These are phyloP conservation scores for Mucor velutinosus DNA, from an alignment of 371 early-diverging fungal genomes.

Conservation along the genomic window DNA sequence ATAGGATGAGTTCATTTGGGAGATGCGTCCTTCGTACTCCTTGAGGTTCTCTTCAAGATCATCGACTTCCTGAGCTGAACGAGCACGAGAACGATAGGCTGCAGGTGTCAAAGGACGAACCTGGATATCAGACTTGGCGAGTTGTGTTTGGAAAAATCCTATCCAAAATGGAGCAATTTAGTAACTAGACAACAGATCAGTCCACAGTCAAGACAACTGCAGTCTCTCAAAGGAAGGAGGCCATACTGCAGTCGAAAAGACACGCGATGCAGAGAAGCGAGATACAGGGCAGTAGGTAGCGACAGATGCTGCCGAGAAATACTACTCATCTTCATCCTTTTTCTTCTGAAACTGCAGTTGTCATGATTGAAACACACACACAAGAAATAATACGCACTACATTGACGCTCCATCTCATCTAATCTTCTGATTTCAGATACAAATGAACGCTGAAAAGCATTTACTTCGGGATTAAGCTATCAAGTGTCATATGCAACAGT, in stretches of 20 bases:
- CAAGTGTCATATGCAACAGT: background rate
- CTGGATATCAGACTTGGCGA: constrained; percentile 78
- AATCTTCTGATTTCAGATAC: constrained; percentile 87
- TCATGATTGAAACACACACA: background rate
- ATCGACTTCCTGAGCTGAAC: constrained; percentile 90
- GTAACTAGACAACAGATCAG: background rate
- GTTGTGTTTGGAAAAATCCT: constrained; percentile 84
- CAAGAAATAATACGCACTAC: constrained; percentile 61
- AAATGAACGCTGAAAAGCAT: constrained; percentile 95
- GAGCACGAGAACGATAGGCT: constrained; percentile 60
- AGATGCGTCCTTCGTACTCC: constrained; percentile 79
- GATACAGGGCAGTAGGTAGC: background rate
- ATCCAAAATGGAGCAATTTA: background rate
- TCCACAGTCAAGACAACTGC: background rate
- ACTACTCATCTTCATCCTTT: background rate
- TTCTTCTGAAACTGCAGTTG: background rate
- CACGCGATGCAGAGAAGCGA: background rate
- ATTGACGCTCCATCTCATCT: constrained; percentile 91
- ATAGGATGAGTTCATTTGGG: constrained; percentile 84
- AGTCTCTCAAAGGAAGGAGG: background rate
- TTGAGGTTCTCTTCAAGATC: constrained; percentile 85
- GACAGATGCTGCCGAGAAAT: background rate
- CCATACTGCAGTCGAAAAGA: background rate
- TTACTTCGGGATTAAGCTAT: constrained; percentile 88
- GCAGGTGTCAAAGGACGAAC: constrained; percentile 52